Base-by-base conservation (phyloP, 2,329 filamentous ascomycete genomes). In the Fusarium compactum region DNA sequence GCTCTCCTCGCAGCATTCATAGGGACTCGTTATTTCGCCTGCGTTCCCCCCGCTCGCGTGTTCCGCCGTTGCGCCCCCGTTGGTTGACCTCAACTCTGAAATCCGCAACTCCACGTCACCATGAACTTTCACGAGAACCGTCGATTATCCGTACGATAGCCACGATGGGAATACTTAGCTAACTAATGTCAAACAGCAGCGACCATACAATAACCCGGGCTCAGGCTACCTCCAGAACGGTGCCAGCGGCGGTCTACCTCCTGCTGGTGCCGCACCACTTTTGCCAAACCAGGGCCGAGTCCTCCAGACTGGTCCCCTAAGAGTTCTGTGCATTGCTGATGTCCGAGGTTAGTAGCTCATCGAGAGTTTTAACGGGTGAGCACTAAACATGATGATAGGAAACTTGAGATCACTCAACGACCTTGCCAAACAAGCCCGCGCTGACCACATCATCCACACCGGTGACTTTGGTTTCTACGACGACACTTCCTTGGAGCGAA, bases 401-500 rank as follows among this genome's bases (percentile, higher is more conserved):
- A 98, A 98, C 81, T 86, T 99, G 74, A 90, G 92, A 83, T 98
- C 96, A 73, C 86, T 99, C 77, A 99, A 99, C 84, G 95, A 98
- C 67, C 91, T 99, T 67, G 96, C 96, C 71, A 97, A 93, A 82
- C 92, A 96, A 79, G 95, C 96, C 69, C 92, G 92, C 79, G 96
- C 96, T 76, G 94, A 98, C 83, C 94, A 98, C 84, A 97, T 99
- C 82, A 94, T 99, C 78, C 96, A 99, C 83, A 99, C 96, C 22
- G 96, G 96, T 81, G 96, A 99, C 81, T 99, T 99, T 80, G 96
- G 96, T 69, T 99, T 99, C 84, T 99, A 99, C 84, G 96, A 99
- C 81, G 92, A 97, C 76, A 93, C 91, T 58, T 99, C 96, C 38
- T 85, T 99, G 73, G 95, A 98, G 78, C 92, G 96, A 78, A 98